phyloP scores from a whole-genome alignment of 179 eudicot genomes.

The Dionaea muscipula region DNA sequence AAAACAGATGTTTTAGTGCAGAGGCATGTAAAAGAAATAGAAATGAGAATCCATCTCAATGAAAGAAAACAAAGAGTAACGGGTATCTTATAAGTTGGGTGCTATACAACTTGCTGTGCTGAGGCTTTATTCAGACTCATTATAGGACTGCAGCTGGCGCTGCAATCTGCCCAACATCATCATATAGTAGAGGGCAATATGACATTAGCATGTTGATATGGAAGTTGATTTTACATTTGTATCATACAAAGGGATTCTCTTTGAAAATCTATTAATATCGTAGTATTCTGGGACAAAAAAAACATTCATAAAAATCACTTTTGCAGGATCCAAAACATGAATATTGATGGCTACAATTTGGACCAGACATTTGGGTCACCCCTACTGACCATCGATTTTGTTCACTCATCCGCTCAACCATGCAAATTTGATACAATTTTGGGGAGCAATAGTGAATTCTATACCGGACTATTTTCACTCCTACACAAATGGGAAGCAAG shows the following conservation, averaged over 20 bases:
- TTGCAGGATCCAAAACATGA: constrained; percentile 66
- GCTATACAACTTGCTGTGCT: constrained; percentile 58
- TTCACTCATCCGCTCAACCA: constrained; percentile 41
- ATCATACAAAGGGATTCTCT: too few relatives aligned
- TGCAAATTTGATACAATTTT: constrained; percentile 60
- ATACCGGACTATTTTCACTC: constrained; percentile 32
- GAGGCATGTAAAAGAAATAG: too few relatives aligned
- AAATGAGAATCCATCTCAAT: not conserved
- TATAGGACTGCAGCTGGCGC: constrained; percentile 49
- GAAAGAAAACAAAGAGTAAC: not conserved
- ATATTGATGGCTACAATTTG: constrained; percentile 66
- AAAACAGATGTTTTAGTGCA: not conserved
- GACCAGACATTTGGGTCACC: constrained; percentile 42
- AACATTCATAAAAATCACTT: not conserved
- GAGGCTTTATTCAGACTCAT: constrained; percentile 58
- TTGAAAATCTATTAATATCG: too few relatives aligned
- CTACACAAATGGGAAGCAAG: constrained; percentile 67
- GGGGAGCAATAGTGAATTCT: constrained; percentile 50
- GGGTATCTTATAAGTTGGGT: too few relatives aligned
- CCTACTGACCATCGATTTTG: constrained; percentile 56
- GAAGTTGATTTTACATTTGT: constrained; percentile 11
- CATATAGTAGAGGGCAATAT: constrained; percentile 43
- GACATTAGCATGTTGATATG: constrained; percentile 49
- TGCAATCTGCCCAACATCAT: constrained; percentile 49
- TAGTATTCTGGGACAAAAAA: too few relatives aligned